Evolutionary conservation across 1,139 yeast genomes (phyloP).

Genomic region (Protomyces inouyei): DNA sequence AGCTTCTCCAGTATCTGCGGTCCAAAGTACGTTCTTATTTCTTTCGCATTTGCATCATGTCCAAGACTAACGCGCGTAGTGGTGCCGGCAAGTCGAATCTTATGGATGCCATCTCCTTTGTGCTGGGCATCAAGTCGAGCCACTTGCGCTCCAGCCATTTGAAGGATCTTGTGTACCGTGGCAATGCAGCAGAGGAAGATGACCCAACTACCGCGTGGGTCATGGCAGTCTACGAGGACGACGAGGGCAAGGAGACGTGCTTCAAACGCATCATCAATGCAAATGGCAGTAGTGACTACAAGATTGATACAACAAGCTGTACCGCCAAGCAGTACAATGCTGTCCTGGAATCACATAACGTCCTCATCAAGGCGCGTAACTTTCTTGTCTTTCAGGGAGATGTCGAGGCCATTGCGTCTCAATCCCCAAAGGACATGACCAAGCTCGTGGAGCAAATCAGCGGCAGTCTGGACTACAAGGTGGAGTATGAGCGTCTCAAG

Average conservation of each 20-base stretch:
- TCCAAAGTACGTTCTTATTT: slow-evolving; percentile 62
- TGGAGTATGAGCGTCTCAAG: slow-evolving; percentile 63
- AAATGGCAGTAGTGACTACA: slow-evolving; percentile 53
- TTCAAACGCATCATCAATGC: slow-evolving; percentile 30
- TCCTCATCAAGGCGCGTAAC: slow-evolving; percentile 82
- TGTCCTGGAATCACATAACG: slow-evolving; percentile 71
- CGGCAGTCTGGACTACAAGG: slow-evolving; percentile 55
- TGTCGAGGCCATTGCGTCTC: slow-evolving; percentile 88
- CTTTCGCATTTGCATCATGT: neutral
- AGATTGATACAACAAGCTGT: slow-evolving; percentile 58
- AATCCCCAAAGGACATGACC: slow-evolving; percentile 71
- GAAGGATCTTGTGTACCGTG: slow-evolving; percentile 76
- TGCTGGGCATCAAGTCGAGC: slow-evolving; percentile 73
- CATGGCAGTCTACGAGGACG: slow-evolving; percentile 67
- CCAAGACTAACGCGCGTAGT: neutral
- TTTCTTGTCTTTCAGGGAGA: slow-evolving; percentile 96
- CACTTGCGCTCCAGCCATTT: slow-evolving; percentile 72
- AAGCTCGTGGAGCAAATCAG: slow-evolving; percentile 65
- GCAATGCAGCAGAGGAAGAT: slow-evolving; percentile 44
- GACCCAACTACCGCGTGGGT: slow-evolving; percentile 66
- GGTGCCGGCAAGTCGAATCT: slow-evolving; percentile 86
- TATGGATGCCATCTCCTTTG: slow-evolving; percentile 98
- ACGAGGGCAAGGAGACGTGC: slow-evolving; percentile 42
- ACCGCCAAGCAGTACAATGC: slow-evolving; percentile 62
- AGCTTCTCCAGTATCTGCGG: slow-evolving; percentile 89